Conservation (phyloP, 2,329 filamentous ascomycete genomes). For the Calonectria pseudoturangicola region DNA sequence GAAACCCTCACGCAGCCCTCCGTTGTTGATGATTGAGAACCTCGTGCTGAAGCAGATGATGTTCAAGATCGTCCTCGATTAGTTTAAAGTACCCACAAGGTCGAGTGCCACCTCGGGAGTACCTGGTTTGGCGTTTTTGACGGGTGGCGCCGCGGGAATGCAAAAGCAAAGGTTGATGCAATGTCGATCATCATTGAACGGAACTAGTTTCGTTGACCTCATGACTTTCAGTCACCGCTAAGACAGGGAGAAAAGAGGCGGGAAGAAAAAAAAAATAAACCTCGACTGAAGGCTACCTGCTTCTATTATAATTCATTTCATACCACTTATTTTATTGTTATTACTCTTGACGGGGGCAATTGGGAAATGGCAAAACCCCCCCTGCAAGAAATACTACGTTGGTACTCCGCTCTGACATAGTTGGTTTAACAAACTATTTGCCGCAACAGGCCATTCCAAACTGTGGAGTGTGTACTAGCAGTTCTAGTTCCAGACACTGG, state of each 20-base stretch:
- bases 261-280: too few species aligned
- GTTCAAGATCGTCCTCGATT: neutral
- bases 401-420: slow-evolving; percentile 23
- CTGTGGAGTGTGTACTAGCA: slow-evolving; percentile 11
- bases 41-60: neutral
- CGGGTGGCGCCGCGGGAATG: slow-evolving; percentile 21
- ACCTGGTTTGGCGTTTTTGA: slow-evolving; percentile 25
- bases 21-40: neutral
- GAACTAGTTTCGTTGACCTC: slow-evolving; percentile 6
- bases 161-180: slow-evolving; percentile 27
- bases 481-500: slow-evolving; percentile 7
- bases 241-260: neutral
- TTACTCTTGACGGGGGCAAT: neutral
- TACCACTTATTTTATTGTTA: too few species aligned
- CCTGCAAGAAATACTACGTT: slow-evolving; percentile 1
- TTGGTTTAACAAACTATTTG: slow-evolving; percentile 26
- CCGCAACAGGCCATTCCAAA: slow-evolving; percentile 30
- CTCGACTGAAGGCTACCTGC: too few species aligned
- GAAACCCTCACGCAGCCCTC: too few species aligned
- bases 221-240: neutral
- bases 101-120: slow-evolving; percentile 27
- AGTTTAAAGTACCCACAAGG: neutral
- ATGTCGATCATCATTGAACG: slow-evolving; percentile 24
- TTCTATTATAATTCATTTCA: too few species aligned
- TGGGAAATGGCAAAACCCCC: neutral